Base-by-base conservation (phyloP, 257 asterid species). In the Scutellaria minor region DNA sequence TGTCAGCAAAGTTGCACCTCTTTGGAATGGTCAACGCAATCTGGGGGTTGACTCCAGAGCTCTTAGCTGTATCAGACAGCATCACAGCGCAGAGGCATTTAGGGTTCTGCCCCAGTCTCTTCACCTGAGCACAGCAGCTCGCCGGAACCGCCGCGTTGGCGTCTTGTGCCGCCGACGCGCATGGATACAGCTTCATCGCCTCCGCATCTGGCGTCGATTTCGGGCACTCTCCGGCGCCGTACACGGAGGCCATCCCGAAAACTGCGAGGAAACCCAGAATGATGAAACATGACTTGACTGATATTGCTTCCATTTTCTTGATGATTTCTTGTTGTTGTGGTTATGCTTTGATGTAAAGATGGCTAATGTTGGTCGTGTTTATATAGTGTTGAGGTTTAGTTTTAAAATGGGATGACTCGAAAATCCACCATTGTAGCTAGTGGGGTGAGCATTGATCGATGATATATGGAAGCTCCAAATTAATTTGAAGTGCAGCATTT, bases 81-180 rank as follows among this genome's bases (percentile, higher is more conserved):
- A 88, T 73, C n/a, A 85, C 86, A 6, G 93, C 97, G 47, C 92
- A 89, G 11, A 89, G 76, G 48, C 96, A 87, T 14, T 42, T 74
- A 0, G 92, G 92, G 47, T 81, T 85, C 83, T 80, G 80, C 9
- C 87, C 88, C 37, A 89, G 1, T 27, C 64, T 67, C 83, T 79
- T 66, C 71, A 89, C 86, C 79, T 78, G 85, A 35, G 52, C 60
- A 71, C 92, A 84, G 78, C 94, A 89, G 8, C 68, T 37, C n/a
- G 75, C 71, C 13, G 92, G 53, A 20, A 86, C 89, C 1, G 78
- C 9, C 2, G 87, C 89, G 0, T 75, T 56, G 10, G 74, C 69
- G 51, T 85, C 82, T 11, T 73, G 73, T 0, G 88, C 87, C 1
- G 92, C 90, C 2, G 81, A 70, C 0, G 84, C 83, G 64, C 96